Evolutionary conservation across 257 asterid species (phyloP).

Genomic region (Gentiana macrophylla): DNA sequence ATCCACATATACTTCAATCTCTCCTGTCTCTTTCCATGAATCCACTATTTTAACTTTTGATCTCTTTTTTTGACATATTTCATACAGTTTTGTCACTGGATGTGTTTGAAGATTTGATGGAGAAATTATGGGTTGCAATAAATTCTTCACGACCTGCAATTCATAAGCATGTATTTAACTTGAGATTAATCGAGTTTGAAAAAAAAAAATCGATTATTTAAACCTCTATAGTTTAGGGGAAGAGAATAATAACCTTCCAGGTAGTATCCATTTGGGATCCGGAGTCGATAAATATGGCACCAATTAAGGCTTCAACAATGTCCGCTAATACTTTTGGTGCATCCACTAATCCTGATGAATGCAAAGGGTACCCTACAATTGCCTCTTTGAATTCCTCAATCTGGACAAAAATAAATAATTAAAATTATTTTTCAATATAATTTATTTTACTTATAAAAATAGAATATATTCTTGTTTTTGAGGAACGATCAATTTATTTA

Average conservation of each 20-base stretch:
- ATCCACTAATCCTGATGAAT: slow-evolving; percentile 38
- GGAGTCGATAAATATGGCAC: slow-evolving; percentile 38
- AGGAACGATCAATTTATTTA: too few species aligned
- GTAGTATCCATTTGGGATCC: slow-evolving; percentile 21
- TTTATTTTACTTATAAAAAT: too few species aligned
- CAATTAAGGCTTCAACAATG: slow-evolving; percentile 40
- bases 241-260: slow-evolving; percentile 24
- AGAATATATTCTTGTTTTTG: too few species aligned
- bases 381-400: slow-evolving; percentile 28
- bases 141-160: slow-evolving; percentile 17
- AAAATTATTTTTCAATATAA: too few species aligned
- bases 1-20: slow-evolving; percentile 19
- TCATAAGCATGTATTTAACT: neutral
- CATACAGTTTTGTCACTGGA: slow-evolving; percentile 23
- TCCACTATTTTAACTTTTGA: slow-evolving; percentile 11
- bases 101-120: slow-evolving; percentile 21
- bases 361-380: slow-evolving; percentile 27
- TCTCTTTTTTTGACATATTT: slow-evolving; percentile 30
- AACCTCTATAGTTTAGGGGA: too few species aligned
- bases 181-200: neutral
- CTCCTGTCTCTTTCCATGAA: slow-evolving; percentile 26
- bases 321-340: slow-evolving; percentile 54
- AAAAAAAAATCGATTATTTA: neutral
- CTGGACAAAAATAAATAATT: slow-evolving; percentile 10
- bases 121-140: slow-evolving; percentile 35